These are phyloP conservation scores for Fusarium fracticaudum DNA, from an alignment of 2,329 filamentous ascomycete species.

Conservation along the genomic window DNA sequence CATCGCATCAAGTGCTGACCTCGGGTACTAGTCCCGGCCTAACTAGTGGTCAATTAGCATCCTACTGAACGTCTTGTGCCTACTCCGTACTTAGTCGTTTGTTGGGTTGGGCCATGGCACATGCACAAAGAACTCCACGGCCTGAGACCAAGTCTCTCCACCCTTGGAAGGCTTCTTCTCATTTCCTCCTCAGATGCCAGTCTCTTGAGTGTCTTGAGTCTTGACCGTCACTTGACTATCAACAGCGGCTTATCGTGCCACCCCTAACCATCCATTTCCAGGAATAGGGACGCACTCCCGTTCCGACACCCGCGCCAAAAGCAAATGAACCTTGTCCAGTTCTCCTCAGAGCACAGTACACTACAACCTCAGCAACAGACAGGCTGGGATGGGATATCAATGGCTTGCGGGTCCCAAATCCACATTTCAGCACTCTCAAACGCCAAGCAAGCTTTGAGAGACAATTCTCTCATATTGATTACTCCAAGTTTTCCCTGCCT, in stretches of 20 bases:
- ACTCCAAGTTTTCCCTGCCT: background rate
- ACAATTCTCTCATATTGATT: slow-evolving; percentile 8
- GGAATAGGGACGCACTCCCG: slow-evolving; percentile 16
- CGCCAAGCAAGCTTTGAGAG: slow-evolving; percentile 18
- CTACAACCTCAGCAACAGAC: slow-evolving; percentile 15
- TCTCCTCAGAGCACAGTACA: background rate
- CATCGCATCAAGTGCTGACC: slow-evolving; percentile 33
- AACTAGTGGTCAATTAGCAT: slow-evolving; percentile 16
- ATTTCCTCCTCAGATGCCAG: slow-evolving; percentile 8
- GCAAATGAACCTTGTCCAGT: slow-evolving; percentile 21
- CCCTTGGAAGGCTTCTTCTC: slow-evolving; percentile 23
- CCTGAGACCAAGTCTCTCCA: slow-evolving; percentile 10
- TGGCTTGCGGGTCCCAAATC: slow-evolving; percentile 9
- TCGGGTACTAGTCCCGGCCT: slow-evolving; percentile 20
- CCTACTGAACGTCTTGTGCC: background rate
- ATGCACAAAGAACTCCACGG: slow-evolving; percentile 8
- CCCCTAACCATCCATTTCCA: slow-evolving; percentile 7
- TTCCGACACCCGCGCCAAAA: slow-evolving; percentile 33
- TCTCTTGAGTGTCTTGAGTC: background rate
- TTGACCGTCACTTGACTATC: background rate
- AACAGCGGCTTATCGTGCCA: slow-evolving; percentile 26
- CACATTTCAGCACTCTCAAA: slow-evolving; percentile 24
- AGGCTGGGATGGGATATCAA: slow-evolving; percentile 1
- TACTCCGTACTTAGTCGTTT: background rate
- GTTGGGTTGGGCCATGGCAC: background rate